Evolutionary conservation across 768 basidiomycete genomes (phyloP).

Genomic region (Tubosaeta brunneosetosa): DNA sequence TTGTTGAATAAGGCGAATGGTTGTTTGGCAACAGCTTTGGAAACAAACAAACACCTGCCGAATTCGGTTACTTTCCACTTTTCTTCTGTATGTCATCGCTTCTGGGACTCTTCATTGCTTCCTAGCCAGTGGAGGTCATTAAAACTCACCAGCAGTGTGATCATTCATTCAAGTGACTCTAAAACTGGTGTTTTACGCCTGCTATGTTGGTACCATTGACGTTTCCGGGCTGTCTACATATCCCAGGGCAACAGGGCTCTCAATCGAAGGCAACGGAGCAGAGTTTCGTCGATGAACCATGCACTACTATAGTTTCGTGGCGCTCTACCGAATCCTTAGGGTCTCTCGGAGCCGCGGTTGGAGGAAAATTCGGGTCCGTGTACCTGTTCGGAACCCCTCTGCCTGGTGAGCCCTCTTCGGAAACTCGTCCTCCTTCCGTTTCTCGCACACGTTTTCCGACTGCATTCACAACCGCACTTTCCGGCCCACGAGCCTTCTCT

Average conservation of each 20-base stretch:
- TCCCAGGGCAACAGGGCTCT: neutral
- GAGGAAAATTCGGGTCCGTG: constrained; percentile 21
- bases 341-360: constrained; percentile 18
- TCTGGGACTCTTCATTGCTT: neutral
- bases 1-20: constrained; percentile 1
- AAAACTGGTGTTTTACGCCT: neutral
- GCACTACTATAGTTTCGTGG: constrained; percentile 18
- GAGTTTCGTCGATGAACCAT: constrained; percentile 21
- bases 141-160: neutral
- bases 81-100: neutral
- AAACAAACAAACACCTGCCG: constrained; percentile 27
- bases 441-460: constrained; percentile 13
- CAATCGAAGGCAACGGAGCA: constrained; percentile 17
- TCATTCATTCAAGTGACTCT: neutral
- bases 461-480: neutral
- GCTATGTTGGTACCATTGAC: constrained; percentile 27
- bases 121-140: constrained; percentile 5
- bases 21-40: constrained; percentile 28
- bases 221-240: constrained; percentile 15
- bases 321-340: constrained; percentile 3
- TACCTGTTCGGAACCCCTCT: constrained; percentile 26
- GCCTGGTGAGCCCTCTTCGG: constrained; percentile 17
- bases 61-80: constrained; percentile 4
- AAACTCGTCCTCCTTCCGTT: constrained; percentile 4
- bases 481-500: constrained; percentile 13